Evolutionary conservation across 192 early-diverging fungal genomes (phyloP), one percentile per base, ranked within the genome.

Genomic region (Phlyctochytrium planicorne): DNA sequence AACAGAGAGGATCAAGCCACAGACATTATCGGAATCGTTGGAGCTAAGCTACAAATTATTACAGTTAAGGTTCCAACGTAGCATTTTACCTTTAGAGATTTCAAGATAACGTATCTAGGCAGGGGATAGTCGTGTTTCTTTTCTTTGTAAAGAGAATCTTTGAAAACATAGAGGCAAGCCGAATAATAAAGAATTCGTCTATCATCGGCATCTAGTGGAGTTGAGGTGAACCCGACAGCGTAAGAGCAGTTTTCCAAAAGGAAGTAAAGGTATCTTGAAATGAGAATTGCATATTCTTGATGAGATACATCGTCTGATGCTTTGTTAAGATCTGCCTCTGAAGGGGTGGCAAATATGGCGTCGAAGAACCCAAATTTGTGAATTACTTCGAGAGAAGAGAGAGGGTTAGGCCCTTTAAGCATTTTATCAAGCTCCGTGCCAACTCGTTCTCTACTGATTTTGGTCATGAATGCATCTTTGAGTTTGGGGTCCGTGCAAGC

Each of bases 381-480:
- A 2, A 91, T 61, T 50, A 83, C 33, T 30, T 73, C 68, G 20
- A 91, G 61, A 0, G 89, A 66, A 36, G 80, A 69, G 30, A 82
- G 65, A 0, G 89, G 86, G 32, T 82, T 68, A 17, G 72, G 67
- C 14, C 91, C 89, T 10, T 69, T 78, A 52, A 96, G 81, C 94
- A 98, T 97, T 72, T 98, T 98, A 56, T 94, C 90, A 3, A 99
- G 52, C 75, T 99, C 97, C 0, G 83, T 84, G 25, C 96, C 96
- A 40, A 99, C 84, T 16, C 97, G 85, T 65, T 98, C 95, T 50
- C 91, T 82, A 59, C 91, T 93, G 59, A 99, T 92, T 71, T 99
- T 99, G 1, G 77, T 73, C 2, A 73, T 80, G 47, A 99, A 71
- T 0, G 89, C 90, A 31, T 72, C 30, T 70, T 86, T 65, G 6